These are phyloP conservation scores for Emmonsia crescens DNA, from an alignment of 2,329 filamentous ascomycete genomes.

Conservation along the genomic window DNA sequence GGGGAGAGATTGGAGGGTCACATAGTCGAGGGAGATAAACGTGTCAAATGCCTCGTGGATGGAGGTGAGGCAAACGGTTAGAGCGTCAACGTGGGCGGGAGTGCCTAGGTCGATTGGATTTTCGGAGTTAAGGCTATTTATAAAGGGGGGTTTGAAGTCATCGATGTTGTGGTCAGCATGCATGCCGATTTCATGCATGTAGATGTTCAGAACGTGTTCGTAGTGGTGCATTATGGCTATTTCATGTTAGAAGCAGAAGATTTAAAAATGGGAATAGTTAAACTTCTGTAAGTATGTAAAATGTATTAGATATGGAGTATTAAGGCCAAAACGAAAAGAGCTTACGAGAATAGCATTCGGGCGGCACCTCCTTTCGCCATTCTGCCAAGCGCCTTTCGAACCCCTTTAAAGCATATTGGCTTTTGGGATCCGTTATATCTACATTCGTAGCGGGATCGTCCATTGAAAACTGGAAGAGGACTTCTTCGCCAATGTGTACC, in stretches of 20 bases:
- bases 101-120: constrained; percentile 31
- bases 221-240: constrained; percentile 53
- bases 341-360: constrained; percentile 47
- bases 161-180: constrained; percentile 51
- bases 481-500: constrained; percentile 56
- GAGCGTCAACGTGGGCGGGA: constrained; percentile 53
- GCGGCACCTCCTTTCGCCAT: constrained; percentile 46
- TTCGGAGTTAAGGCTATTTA: constrained; percentile 36
- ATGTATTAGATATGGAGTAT: neutral
- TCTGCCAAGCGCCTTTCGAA: constrained; percentile 55
- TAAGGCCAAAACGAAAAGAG: neutral
- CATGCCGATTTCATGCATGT: constrained; percentile 66
- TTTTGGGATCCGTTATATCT: constrained; percentile 50
- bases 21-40: constrained; percentile 51
- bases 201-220: constrained; percentile 56
- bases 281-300: neutral
- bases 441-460: constrained; percentile 49
- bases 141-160: constrained; percentile 37
- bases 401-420: constrained; percentile 52
- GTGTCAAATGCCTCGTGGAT: constrained; percentile 57
- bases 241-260: neutral
- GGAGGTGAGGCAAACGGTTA: constrained; percentile 56
- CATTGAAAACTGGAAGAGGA: constrained; percentile 54
- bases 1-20: constrained; percentile 52
- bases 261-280: constrained; percentile 3